These are phyloP conservation scores for Scedosporium dehoogii DNA, from an alignment of 2,329 filamentous ascomycete genomes.

Conservation along the genomic window DNA sequence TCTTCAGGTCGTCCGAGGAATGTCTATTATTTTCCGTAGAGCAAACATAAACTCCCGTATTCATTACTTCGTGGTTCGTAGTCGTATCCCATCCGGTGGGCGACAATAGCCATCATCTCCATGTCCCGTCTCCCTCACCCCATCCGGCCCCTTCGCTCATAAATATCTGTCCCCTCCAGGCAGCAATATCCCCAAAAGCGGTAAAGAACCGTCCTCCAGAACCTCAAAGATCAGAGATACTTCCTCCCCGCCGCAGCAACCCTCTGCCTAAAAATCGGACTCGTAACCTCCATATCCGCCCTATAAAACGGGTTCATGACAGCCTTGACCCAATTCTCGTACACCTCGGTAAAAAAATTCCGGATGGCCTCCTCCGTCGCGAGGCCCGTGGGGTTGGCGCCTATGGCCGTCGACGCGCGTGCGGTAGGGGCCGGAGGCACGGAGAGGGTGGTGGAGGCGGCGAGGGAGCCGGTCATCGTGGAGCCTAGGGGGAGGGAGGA, in stretches of 20 bases:
- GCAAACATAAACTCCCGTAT: not conserved
- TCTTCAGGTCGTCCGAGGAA: too few species aligned
- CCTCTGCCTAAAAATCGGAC: constrained; percentile 72
- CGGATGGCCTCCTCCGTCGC: constrained; percentile 93
- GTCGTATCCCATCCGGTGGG: not conserved
- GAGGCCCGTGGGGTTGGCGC: constrained; percentile 74
- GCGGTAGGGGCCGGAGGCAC: constrained; percentile 25
- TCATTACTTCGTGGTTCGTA: not conserved
- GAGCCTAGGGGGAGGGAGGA: constrained; percentile 33
- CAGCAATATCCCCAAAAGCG: too few species aligned
- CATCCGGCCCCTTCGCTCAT: not conserved
- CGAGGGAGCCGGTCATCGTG: constrained; percentile 16
- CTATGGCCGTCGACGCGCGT: constrained; percentile 59
- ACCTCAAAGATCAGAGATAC: constrained; percentile 65
- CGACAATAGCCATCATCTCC: not conserved
- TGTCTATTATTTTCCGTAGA: not conserved
- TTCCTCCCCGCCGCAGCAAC: constrained; percentile 87
- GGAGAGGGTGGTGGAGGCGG: constrained; percentile 34
- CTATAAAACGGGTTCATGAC: constrained; percentile 96
- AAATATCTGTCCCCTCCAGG: not conserved
- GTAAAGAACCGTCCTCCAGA: too few species aligned
- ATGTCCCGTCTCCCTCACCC: not conserved
- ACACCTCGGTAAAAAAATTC: constrained; percentile 90
- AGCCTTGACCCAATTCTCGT: constrained; percentile 94
- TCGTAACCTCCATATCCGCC: constrained; percentile 74